phyloP scores from a whole-genome alignment of 805 yeast species.

The Debaryomyces castellii region DNA sequence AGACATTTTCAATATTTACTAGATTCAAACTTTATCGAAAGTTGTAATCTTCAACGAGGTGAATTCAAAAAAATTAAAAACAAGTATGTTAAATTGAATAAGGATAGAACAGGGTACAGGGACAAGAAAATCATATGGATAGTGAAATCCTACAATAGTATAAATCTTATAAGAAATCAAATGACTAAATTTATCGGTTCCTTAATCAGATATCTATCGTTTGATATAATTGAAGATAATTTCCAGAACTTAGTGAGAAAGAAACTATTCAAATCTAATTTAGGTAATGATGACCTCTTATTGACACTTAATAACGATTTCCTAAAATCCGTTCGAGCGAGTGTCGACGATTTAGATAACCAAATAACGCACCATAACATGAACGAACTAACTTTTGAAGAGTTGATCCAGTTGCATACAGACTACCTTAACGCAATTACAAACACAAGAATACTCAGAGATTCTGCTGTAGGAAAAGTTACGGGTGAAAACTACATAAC shows the following conservation, averaged over 20 bases:
- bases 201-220: slow-evolving; percentile 41
- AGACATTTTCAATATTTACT: slow-evolving; percentile 59
- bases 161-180: slow-evolving; percentile 38
- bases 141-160: slow-evolving; percentile 28
- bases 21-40: slow-evolving; percentile 29
- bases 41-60: slow-evolving; percentile 22
- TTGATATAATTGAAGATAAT: slow-evolving; percentile 46
- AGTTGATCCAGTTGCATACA: slow-evolving; percentile 39
- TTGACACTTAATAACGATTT: slow-evolving; percentile 5
- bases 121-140: slow-evolving; percentile 31
- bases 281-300: not conserved
- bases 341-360: not conserved
- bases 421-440: slow-evolving; percentile 27
- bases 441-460: slow-evolving; percentile 31
- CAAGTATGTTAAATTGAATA: slow-evolving; percentile 12
- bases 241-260: slow-evolving; percentile 23
- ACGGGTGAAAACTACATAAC: slow-evolving; percentile 28
- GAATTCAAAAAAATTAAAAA: slow-evolving; percentile 20
- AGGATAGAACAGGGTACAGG: slow-evolving; percentile 28
- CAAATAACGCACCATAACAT: slow-evolving; percentile 8
- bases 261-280: slow-evolving; percentile 19
- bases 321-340: slow-evolving; percentile 3
- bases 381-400: slow-evolving; percentile 48
- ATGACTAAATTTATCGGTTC: slow-evolving; percentile 42
- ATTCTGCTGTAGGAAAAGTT: slow-evolving; percentile 25